Base-by-base conservation (phyloP, 2,329 filamentous ascomycete species). In the Chrysoporthe puriensis region DNA sequence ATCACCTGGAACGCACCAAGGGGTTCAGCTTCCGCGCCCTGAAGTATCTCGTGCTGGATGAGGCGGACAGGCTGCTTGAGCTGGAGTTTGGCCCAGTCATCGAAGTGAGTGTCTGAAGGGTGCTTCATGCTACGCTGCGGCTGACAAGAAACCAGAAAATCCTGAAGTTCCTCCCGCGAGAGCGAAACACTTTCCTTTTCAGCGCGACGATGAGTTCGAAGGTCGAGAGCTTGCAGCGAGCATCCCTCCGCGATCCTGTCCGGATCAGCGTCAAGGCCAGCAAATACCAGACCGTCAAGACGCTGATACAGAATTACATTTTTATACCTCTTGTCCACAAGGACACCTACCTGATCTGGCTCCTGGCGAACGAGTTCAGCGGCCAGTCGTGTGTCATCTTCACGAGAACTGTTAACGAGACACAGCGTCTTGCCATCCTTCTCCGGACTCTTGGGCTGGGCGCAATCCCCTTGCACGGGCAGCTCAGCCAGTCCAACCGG, bases 1-100 rank as follows among this genome's bases (percentile, higher is more conserved):
- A 98, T 74, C 96, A 99, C 74, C 82, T 98, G 9, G 94, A 98
- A 77, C 97, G 97, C 80, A 99, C 96, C 2, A 97, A 97, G 79
- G 95, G 96, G 13, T 98, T 99, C 80, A 94, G 91, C 1, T 82
- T 98, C 61, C 87, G 91, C 42, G 85, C 86, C 4, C 83, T 97
- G 48, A 94, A 94, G 75, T 97, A 95, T 76, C 83, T 98, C 3
- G 94, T 97, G 70, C 94, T 98, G 88, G 95, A 97, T 76, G 95
- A 97, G 81, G 95, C 95, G 34, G 95, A 98, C 78, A 85, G 94
- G 68, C 85, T 98, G 11, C 86, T 98, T 1, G 96, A 99, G 57
- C 68, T 71, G 14, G 94, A 97, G 77, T 98, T 98, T 73, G 94
- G 94, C 0, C 93, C 94, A 2, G 91, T 94, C 32, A 88, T 98